Conservation (phyloP, 257 asterid species). For the Jaltomata sinuosa region DNA sequence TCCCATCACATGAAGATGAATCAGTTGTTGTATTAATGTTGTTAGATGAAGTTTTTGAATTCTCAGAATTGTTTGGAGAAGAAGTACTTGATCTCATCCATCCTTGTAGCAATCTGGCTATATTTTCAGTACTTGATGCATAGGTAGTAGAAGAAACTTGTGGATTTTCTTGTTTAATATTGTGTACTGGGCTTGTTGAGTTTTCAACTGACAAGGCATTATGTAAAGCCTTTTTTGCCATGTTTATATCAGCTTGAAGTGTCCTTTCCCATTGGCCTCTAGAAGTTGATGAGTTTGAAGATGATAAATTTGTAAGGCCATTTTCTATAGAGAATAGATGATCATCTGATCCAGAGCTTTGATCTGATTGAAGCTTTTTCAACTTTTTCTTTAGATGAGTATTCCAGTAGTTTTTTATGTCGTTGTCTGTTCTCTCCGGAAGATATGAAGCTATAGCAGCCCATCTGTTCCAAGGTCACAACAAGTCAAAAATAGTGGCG, state of each 20-base stretch:
- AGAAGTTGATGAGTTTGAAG: slow-evolving; percentile 8
- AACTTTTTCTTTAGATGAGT: slow-evolving; percentile 87
- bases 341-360: slow-evolving; percentile 4
- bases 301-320: slow-evolving; percentile 22
- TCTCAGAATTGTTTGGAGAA: slow-evolving; percentile 23
- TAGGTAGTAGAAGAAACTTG: slow-evolving; percentile 22
- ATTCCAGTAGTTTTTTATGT: slow-evolving; percentile 91
- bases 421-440: slow-evolving; percentile 95
- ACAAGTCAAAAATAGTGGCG: background rate
- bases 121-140: slow-evolving; percentile 83
- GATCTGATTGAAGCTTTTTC: slow-evolving; percentile 23
- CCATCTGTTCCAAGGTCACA: slow-evolving; percentile 46
- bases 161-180: background rate
- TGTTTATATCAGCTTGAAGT: slow-evolving; percentile 65
- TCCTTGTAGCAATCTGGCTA: slow-evolving; percentile 54
- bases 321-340: background rate
- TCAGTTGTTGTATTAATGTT: background rate
- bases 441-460: slow-evolving; percentile 97
- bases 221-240: slow-evolving; percentile 82
- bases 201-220: slow-evolving; percentile 57
- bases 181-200: background rate
- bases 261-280: slow-evolving; percentile 88
- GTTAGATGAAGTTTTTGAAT: slow-evolving; percentile 19
- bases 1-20: background rate
- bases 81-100: slow-evolving; percentile 43